A percentile compares a stretch with the other conserved stretches of the same genome.
phyloP scores from a whole-genome alignment of 2,329 filamentous ascomycete species.

The Furcasterigmium sp. region DNA sequence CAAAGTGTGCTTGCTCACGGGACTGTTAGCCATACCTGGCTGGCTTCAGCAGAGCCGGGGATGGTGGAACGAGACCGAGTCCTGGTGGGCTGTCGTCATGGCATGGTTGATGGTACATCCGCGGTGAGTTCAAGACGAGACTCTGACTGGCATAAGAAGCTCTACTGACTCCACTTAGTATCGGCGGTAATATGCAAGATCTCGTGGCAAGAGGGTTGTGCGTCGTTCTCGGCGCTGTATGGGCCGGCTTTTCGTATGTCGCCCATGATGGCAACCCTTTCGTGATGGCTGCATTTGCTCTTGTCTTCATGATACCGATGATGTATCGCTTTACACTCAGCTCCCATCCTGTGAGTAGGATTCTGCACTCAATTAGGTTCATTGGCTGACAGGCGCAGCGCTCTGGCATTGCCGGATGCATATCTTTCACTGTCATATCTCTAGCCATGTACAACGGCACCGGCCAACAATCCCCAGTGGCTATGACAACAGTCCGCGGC shows the following conservation, averaged over 20 bases:
- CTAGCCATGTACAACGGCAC: conserved; percentile 30
- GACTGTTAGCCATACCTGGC: conserved; percentile 46
- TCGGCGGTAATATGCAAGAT: conserved; percentile 54
- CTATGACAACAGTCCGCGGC: conserved; percentile 41
- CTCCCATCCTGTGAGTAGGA: conserved; percentile 38
- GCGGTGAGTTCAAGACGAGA: conserved; percentile 24
- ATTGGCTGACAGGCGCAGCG: conserved; percentile 23
- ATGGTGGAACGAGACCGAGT: conserved; percentile 52
- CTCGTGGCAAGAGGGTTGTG: conserved; percentile 44
- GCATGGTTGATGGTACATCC: conserved; percentile 52
- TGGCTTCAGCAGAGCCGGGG: conserved; percentile 36
- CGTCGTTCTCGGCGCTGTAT: conserved; percentile 46
- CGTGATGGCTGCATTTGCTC: conserved; percentile 48
- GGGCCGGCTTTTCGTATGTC: conserved; percentile 47
- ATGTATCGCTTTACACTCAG: conserved; percentile 51
- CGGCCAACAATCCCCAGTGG: conserved; percentile 25
- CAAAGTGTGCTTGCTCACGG: conserved; percentile 47
- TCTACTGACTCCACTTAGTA: conserved; percentile 12
- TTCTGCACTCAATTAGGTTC: not conserved
- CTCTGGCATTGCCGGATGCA: conserved; percentile 52
- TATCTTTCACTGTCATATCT: conserved; percentile 51
- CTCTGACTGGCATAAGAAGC: not conserved
- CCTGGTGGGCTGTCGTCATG: conserved; percentile 54
- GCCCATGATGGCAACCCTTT: conserved; percentile 48
- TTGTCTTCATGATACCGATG: conserved; percentile 56